A percentile compares a stretch with the other conserved stretches of the same genome.
Conservation (phyloP, 768 basidiomycete species). For the Mycena albidolilacea region DNA sequence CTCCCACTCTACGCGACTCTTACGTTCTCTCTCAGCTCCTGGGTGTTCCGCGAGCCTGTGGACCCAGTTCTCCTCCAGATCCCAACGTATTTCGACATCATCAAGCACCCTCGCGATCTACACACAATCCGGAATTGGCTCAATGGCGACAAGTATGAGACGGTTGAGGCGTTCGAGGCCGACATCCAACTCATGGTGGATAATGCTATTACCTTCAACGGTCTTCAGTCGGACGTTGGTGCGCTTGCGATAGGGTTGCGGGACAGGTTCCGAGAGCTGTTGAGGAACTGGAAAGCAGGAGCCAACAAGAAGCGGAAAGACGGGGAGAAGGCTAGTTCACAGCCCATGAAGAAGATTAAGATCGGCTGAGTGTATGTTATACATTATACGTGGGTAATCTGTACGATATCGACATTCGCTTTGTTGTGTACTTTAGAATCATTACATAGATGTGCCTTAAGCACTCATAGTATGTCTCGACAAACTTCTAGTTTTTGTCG, state of each 20-base stretch:
- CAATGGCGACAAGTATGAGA: conserved; percentile 86
- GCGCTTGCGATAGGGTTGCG: conserved; percentile 65
- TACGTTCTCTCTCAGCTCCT: conserved; percentile 64
- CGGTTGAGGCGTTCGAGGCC: conserved; percentile 82
- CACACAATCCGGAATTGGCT: conserved; percentile 85
- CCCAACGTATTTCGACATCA: conserved; percentile 90
- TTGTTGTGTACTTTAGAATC: conserved; percentile 24
- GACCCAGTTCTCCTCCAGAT: conserved; percentile 88
- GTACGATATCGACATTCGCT: conserved; percentile 38
- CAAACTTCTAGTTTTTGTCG: no score
- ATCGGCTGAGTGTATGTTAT: conserved; percentile 58
- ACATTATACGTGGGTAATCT: conserved; percentile 31
- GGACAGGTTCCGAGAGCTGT: conserved; percentile 68
- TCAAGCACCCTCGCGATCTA: conserved; percentile 93
- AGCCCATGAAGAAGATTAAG: conserved; percentile 79
- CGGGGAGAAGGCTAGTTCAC: conserved; percentile 72
- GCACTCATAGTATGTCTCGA: background rate
- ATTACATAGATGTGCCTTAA: background rate
- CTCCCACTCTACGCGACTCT: conserved; percentile 7
- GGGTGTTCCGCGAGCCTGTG: conserved; percentile 88
- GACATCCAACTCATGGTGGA: conserved; percentile 91
- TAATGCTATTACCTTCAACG: conserved; percentile 94
- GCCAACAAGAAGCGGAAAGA: conserved; percentile 83
- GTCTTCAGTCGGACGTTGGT: conserved; percentile 85
- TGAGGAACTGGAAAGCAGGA: conserved; percentile 64